phyloP scores from a whole-genome alignment of 306 rosid genomes.

The Castanopsis chinensis region DNA sequence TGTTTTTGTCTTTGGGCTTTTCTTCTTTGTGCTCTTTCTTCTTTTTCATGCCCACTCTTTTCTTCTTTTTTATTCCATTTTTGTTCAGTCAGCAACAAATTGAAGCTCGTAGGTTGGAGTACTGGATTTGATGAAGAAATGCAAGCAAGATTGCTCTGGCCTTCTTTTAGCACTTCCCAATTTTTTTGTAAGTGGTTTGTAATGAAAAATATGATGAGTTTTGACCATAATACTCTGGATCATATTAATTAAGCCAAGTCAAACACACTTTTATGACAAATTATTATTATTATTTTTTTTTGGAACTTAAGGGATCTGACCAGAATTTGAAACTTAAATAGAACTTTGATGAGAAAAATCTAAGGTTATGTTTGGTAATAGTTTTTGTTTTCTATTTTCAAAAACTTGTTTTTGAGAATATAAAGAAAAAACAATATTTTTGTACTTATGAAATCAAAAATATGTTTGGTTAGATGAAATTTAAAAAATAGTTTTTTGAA shows the following conservation, averaged over 20 bases:
- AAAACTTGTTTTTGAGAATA: too few species aligned
- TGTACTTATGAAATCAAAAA: too few species aligned
- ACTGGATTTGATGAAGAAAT: not conserved
- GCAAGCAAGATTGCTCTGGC: not conserved
- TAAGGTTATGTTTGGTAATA: not conserved
- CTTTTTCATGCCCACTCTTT: not conserved
- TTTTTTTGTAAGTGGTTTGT: not conserved
- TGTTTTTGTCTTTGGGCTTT: not conserved
- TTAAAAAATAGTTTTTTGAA: too few species aligned
- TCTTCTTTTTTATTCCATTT: not conserved
- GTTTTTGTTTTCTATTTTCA: too few species aligned
- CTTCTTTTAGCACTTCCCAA: not conserved
- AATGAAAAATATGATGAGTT: not conserved
- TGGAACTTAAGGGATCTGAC: not conserved
- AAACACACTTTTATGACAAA: not conserved
- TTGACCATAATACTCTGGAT: not conserved
- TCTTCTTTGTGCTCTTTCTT: not conserved
- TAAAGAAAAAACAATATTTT: too few species aligned
- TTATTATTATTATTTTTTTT: not conserved
- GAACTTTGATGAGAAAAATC: not conserved
- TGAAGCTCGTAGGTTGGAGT: not conserved
- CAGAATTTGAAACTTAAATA: not conserved
- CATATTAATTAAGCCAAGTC: not conserved
- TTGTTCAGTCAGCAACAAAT: not conserved
- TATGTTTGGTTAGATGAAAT: too few species aligned